A percentile compares a stretch with the other conserved stretches of the same genome.
Conservation (phyloP, 345 rosid genomes). For the Excoecaria agallocha region DNA sequence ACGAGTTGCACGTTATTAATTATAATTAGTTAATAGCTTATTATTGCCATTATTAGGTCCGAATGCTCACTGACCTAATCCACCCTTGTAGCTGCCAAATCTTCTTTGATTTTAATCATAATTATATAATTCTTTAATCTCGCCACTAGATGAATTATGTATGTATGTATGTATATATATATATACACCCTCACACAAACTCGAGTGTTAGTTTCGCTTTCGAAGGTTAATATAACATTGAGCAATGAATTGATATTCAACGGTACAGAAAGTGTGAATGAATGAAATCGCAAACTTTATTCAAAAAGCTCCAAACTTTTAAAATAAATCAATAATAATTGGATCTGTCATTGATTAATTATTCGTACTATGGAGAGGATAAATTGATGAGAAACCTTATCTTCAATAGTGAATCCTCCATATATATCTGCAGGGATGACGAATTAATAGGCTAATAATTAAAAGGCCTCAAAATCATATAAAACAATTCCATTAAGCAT, state of each 20-base stretch:
- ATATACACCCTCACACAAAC: too few species aligned
- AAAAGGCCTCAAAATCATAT: not conserved
- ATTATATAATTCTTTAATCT: not conserved
- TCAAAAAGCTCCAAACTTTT: not conserved
- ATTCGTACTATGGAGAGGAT: not conserved
- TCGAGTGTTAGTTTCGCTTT: too few species aligned
- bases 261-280: not conserved
- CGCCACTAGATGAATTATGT: not conserved
- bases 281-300: not conserved
- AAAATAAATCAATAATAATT: not conserved
- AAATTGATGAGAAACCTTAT: slow-evolving; percentile 4
- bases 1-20: not conserved
- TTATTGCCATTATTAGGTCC: not conserved
- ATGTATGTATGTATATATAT: too few species aligned
- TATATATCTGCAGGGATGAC: not conserved
- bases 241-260: not conserved
- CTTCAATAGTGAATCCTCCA: not conserved
- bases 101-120: not conserved
- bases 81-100: not conserved
- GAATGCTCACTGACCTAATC: not conserved
- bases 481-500: not conserved
- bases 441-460: not conserved
- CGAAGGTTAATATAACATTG: not conserved
- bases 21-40: too few species aligned
- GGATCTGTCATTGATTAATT: not conserved